phyloP scores from a whole-genome alignment of 1,139 yeast species.

The Pichia sp. region DNA sequence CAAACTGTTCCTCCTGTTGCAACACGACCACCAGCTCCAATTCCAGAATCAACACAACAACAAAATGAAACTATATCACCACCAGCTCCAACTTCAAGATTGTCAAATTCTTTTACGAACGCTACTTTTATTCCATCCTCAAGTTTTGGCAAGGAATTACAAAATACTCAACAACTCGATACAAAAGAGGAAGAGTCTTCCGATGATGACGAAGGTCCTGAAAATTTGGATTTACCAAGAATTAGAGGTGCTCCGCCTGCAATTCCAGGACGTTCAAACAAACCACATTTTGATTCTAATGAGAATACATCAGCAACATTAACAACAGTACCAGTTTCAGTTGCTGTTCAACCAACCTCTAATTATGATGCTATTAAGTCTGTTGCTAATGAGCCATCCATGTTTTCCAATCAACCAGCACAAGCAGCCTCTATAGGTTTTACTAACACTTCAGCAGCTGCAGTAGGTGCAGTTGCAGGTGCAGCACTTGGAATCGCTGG shows the following conservation, averaged over 20 bases:
- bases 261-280: conserved; percentile 30
- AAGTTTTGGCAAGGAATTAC: conserved; percentile 53
- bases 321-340: not conserved
- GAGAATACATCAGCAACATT: conserved; percentile 3
- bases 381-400: conserved; percentile 4
- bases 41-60: conserved; percentile 1
- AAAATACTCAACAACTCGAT: conserved; percentile 18
- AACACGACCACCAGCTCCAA: conserved; percentile 31
- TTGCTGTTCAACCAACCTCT: conserved; percentile 15
- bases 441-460: conserved; percentile 8
- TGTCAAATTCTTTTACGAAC: not conserved
- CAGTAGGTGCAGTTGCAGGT: conserved; percentile 13
- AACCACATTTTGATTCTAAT: conserved; percentile 27
- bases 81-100: conserved; percentile 30
- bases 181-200: conserved; percentile 23
- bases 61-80: conserved; percentile 19
- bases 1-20: conserved; percentile 27
- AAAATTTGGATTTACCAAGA: conserved; percentile 24
- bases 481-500: conserved; percentile 14
- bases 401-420: conserved; percentile 17
- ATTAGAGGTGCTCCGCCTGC: conserved; percentile 25
- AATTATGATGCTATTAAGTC: conserved; percentile 30
- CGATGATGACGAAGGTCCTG: conserved; percentile 32
- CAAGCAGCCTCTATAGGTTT: conserved; percentile 3
- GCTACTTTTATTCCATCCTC: conserved; percentile 48